These are phyloP conservation scores for Metschnikowia gelsemii DNA, from an alignment of 805 yeast species.

Conservation along the genomic window DNA sequence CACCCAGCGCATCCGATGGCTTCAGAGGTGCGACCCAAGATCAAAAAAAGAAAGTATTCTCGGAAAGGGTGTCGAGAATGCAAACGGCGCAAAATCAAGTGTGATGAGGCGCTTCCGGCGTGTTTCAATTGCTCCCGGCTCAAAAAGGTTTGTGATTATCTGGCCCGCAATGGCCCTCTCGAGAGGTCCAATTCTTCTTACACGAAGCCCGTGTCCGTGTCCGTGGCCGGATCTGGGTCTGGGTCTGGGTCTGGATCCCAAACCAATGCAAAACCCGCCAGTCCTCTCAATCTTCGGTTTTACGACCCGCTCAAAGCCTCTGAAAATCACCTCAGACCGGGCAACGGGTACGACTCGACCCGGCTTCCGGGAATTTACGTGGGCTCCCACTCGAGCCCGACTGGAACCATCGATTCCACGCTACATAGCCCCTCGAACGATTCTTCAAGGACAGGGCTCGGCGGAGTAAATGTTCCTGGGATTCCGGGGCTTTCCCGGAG, in stretches of 20 bases:
- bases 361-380: no score
- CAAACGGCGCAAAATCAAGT: constrained; percentile 44
- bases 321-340: no score
- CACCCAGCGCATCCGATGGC: neutral
- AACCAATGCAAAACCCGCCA: neutral
- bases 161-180: neutral
- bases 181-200: neutral
- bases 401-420: no score
- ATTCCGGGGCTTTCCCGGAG: no score
- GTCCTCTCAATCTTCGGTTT: no score
- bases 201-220: neutral
- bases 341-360: no score
- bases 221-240: neutral
- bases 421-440: no score
- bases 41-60: constrained; percentile 40
- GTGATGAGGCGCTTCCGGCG: constrained; percentile 40
- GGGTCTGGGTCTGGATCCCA: neutral
- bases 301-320: no score
- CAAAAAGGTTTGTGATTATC: constrained; percentile 32
- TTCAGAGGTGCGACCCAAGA: constrained; percentile 11
- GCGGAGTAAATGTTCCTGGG: no score
- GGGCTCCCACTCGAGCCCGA: no score
- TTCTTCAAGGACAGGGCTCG: no score
- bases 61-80: constrained; percentile 45
- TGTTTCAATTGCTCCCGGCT: constrained; percentile 39